A percentile compares a stretch with the other conserved stretches of the same genome.
Conservation (phyloP, 2,329 filamentous ascomycete genomes). For the Ascocoryne sarcoides region DNA sequence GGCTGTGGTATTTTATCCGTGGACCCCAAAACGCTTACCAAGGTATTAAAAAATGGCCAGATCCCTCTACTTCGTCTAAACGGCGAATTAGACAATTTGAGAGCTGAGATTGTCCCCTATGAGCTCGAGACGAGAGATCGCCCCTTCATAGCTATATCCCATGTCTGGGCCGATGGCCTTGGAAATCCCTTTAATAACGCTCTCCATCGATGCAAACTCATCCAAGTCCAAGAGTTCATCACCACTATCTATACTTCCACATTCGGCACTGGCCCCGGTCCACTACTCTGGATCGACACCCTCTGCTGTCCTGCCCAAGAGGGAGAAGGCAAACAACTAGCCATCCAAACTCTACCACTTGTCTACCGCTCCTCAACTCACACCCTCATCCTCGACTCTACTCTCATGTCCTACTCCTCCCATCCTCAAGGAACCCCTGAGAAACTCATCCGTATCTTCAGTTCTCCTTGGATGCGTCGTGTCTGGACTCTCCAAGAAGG, state of each 20-base stretch:
- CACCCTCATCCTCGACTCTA: conserved; percentile 29
- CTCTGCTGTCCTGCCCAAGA: conserved; percentile 24
- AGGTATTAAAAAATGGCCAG: conserved; percentile 12
- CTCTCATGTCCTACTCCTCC: conserved; percentile 20
- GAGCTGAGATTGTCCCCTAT: conserved; percentile 20
- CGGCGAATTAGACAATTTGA: conserved; percentile 11
- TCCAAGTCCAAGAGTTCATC: conserved; percentile 19
- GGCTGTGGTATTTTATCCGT: conserved; percentile 13
- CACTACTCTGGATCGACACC: conserved; percentile 6
- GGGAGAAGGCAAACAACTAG: conserved; percentile 18
- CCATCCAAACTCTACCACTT: conserved; percentile 27
- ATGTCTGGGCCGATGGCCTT: conserved; percentile 31
- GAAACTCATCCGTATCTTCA: conserved; percentile 27
- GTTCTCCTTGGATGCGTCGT: conserved; percentile 32
- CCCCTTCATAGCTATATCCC: conserved; percentile 30
- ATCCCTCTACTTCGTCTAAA: conserved; percentile 13
- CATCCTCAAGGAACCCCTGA: no score
- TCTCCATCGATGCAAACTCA: conserved; percentile 28
- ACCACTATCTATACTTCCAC: no score
- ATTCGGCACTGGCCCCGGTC: conserved; percentile 7
- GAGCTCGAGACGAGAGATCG: conserved; percentile 8
- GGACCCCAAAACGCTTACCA: conserved; percentile 1
- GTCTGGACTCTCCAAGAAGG: conserved; percentile 36
- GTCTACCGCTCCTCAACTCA: conserved; percentile 29
- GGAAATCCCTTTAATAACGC: conserved; percentile 28